These are phyloP conservation scores for Penicillium subrubescens DNA, from an alignment of 495 filamentous ascomycete species.

Conservation along the genomic window DNA sequence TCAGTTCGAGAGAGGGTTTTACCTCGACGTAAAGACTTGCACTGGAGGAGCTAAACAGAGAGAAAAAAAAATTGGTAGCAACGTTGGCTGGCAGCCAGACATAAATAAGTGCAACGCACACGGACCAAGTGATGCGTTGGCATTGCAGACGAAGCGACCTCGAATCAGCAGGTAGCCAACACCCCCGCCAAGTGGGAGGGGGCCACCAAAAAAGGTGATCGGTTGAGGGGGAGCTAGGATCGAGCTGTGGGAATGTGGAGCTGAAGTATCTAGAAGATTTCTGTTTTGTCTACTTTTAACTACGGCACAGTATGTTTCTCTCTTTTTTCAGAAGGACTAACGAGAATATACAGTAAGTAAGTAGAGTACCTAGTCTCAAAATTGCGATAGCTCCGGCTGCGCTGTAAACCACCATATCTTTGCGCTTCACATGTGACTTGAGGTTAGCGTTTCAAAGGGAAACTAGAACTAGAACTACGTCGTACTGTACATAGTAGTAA, in stretches of 20 bases:
- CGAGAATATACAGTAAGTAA: neutral
- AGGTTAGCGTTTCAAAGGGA: neutral
- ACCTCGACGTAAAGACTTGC: neutral
- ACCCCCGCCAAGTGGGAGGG: constrained; percentile 17
- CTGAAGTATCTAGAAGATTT: neutral
- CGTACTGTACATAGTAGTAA: no score
- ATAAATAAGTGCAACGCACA: constrained; percentile 21
- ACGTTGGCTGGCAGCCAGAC: constrained; percentile 2
- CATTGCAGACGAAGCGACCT: constrained; percentile 20
- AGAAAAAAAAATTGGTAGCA: neutral
- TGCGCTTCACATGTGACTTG: neutral
- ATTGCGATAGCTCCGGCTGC: neutral
- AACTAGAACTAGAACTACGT: no score
- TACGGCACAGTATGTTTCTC: neutral
- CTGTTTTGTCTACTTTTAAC: neutral
- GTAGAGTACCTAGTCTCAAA: neutral
- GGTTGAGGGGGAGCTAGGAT: neutral
- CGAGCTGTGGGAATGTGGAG: neutral
- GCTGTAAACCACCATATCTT: neutral
- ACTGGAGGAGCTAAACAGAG: no score
- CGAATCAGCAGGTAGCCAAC: constrained; percentile 11
- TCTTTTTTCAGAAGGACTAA: neutral
- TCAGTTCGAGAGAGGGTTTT: neutral
- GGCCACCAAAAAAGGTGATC: neutral
- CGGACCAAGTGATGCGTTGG: constrained; percentile 32